These are phyloP conservation scores for Penicillium chermesinum DNA, from an alignment of 495 filamentous ascomycete species.

Conservation along the genomic window DNA sequence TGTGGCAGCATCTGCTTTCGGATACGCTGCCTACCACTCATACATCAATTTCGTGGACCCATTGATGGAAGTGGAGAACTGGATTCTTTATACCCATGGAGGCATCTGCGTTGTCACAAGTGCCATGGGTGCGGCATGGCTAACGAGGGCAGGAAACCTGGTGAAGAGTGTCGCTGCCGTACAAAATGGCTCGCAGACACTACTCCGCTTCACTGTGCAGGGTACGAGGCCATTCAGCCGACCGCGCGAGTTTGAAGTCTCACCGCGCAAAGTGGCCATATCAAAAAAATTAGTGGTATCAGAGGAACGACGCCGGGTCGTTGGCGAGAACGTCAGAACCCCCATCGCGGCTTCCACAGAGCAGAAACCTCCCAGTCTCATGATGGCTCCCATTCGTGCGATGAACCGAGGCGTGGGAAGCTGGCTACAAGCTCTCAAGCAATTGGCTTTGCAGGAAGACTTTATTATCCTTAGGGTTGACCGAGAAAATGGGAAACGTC, in stretches of 20 bases:
- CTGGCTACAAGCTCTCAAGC: constrained; percentile 35
- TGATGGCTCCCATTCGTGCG: constrained; percentile 35
- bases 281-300: constrained; percentile 15
- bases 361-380: constrained; percentile 21
- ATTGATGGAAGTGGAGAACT: constrained; percentile 27
- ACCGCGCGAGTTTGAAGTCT: constrained; percentile 34
- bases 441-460: constrained; percentile 42
- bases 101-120: constrained; percentile 43
- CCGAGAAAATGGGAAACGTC: constrained; percentile 36
- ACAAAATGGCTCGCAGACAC: constrained; percentile 21
- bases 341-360: neutral
- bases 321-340: neutral
- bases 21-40: constrained; percentile 52
- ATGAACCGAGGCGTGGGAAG: constrained; percentile 31
- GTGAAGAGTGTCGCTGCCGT: constrained; percentile 35
- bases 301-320: neutral
- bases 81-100: constrained; percentile 35
- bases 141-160: constrained; percentile 31
- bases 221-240: constrained; percentile 39
- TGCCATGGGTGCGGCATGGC: constrained; percentile 38
- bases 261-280: constrained; percentile 21
- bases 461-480: constrained; percentile 42
- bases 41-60: constrained; percentile 37
- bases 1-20: constrained; percentile 47
- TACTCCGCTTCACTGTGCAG: constrained; percentile 35